Evolutionary conservation across 305 asterid genomes (phyloP).

Genomic region (Fraxinus floribunda): DNA sequence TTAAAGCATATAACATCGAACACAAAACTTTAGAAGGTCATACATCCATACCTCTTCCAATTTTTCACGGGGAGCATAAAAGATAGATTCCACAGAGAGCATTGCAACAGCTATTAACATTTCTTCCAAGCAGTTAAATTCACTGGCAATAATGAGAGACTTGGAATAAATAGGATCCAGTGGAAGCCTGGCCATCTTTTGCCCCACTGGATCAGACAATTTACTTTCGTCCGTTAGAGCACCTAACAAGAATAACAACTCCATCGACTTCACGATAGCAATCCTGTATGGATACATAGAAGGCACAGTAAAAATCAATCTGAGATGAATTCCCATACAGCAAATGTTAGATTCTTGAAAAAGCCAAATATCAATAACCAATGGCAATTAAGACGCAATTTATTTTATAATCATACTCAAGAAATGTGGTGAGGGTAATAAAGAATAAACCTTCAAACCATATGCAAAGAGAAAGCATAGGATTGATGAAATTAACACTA

Average conservation of each 20-base stretch:
- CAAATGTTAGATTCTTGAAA: not conserved
- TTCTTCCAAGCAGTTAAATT: conserved; percentile 86
- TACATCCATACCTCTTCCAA: conserved; percentile 75
- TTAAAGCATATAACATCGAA: not conserved
- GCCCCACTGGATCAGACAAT: conserved; percentile 85
- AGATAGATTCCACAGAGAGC: conserved; percentile 94
- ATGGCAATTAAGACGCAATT: not conserved
- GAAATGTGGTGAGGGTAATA: not conserved
- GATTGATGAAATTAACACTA: not conserved
- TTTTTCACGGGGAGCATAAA: conserved; percentile 92
- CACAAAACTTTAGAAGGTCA: not conserved
- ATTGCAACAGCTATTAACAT: conserved; percentile 78
- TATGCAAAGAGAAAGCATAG: not conserved
- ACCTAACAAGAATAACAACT: conserved; percentile 77
- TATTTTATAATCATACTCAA: not conserved
- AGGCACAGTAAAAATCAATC: not conserved
- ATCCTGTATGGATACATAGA: conserved; percentile 49
- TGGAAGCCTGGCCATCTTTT: conserved; percentile 90
- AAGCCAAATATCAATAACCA: not conserved
- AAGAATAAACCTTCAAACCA: not conserved
- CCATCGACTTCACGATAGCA: conserved; percentile 84
- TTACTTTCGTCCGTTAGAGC: conserved; percentile 76
- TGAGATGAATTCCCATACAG: not conserved
- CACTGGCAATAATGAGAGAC: conserved; percentile 83
- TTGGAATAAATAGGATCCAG: conserved; percentile 87